A percentile compares a stretch with the other conserved stretches of the same genome.
These are phyloP conservation scores for Adansonia digitata DNA, from an alignment of 345 rosid species.

Conservation along the genomic window DNA sequence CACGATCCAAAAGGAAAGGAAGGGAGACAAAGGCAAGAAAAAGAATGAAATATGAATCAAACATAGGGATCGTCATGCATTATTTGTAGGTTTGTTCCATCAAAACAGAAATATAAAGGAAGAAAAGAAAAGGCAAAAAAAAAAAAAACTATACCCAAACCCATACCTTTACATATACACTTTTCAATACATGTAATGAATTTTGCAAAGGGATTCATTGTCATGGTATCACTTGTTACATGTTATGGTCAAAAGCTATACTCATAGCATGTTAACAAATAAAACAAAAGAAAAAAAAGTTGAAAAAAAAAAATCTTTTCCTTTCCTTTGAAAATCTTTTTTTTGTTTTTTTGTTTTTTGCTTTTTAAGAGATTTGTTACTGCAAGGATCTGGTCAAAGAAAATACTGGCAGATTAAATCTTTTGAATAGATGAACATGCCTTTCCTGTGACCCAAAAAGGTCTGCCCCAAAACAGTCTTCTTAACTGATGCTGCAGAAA, in stretches of 20 bases:
- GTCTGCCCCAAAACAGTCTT: constrained; percentile 28
- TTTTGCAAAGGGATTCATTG: constrained; percentile 20
- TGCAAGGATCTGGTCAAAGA: constrained; percentile 71
- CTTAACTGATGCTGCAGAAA: constrained; percentile 1
- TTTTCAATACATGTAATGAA: constrained; percentile 17
- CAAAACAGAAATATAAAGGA: constrained; percentile 23
- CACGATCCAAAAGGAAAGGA: constrained; percentile 8
- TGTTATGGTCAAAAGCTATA: constrained; percentile 22
- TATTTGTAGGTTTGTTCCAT: constrained; percentile 14
- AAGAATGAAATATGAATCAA: constrained; percentile 17
- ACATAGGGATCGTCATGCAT: constrained; percentile 26
- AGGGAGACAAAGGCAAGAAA: constrained; percentile 15
- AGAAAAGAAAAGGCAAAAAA: constrained; percentile 11
- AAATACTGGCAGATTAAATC: constrained; percentile 47
- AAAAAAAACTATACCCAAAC: constrained; percentile 17
- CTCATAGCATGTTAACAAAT: constrained; percentile 6
- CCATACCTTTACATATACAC: constrained; percentile 24
- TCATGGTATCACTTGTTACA: constrained; percentile 24
- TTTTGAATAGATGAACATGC: constrained; percentile 34
- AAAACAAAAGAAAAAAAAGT: constrained; percentile 12
- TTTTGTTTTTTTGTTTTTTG: too few species aligned
- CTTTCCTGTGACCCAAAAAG: constrained; percentile 50
- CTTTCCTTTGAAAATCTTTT: background rate
- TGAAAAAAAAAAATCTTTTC: background rate
- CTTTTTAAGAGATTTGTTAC: constrained; percentile 29